Evolutionary conservation across 352 stramenopile genomes (phyloP).

Genomic region (Sclerospora graminicola): DNA sequence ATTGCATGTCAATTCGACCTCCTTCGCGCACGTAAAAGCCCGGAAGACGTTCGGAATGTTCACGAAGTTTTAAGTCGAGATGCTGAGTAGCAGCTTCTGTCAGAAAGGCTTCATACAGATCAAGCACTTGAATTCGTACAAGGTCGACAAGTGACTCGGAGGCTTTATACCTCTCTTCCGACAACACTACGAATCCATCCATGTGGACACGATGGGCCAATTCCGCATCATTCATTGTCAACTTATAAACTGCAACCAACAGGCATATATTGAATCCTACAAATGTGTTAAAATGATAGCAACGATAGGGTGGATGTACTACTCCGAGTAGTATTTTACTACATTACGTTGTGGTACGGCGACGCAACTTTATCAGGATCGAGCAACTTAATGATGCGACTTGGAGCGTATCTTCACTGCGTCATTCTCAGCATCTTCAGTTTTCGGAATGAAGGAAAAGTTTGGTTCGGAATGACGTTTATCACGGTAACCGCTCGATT

Average conservation of each 20-base stretch:
- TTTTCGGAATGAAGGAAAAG: conserved; percentile 30
- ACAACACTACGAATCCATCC: conserved; percentile 40
- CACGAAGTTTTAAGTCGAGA: conserved; percentile 22
- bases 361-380: no score
- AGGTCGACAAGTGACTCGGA: conserved; percentile 10
- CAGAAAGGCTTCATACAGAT: conserved; percentile 30
- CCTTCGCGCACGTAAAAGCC: conserved; percentile 68
- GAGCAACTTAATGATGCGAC: conserved; percentile 14
- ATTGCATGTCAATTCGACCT: conserved; percentile 62
- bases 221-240: conserved; percentile 9
- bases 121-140: conserved; percentile 20
- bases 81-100: conserved; percentile 13
- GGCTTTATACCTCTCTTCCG: conserved; percentile 5
- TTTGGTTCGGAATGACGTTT: conserved; percentile 20
- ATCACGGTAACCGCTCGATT: conserved; percentile 10
- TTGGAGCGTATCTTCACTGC: conserved; percentile 12
- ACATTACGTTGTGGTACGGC: no score
- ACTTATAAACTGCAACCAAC: background rate
- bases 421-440: conserved; percentile 6
- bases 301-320: background rate
- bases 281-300: conserved; percentile 7
- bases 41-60: conserved; percentile 40
- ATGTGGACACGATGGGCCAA: conserved; percentile 23
- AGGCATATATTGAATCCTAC: background rate
- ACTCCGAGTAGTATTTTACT: conserved; percentile 3